Percentiles rank a stretch among this genome's conserved stretches.
These are phyloP conservation scores for Xylaria cubensis DNA, from an alignment of 495 filamentous ascomycete species.

Conservation along the genomic window DNA sequence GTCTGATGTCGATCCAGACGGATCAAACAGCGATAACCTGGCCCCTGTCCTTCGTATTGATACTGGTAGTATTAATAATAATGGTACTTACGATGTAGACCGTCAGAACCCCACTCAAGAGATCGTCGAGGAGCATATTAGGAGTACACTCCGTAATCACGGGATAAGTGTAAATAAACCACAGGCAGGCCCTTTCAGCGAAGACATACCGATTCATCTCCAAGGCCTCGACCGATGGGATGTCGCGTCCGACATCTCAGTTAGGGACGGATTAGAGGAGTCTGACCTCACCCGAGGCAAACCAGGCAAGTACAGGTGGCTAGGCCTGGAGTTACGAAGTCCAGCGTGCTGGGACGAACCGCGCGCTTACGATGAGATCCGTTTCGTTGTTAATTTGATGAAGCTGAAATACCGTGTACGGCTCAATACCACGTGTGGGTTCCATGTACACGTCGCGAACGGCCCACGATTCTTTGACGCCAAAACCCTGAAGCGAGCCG, in stretches of 20 bases:
- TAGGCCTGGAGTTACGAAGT: constrained; percentile 30
- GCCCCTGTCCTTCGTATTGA: constrained; percentile 34
- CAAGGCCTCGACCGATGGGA: constrained; percentile 24
- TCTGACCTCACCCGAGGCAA: neutral
- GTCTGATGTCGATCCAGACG: constrained; percentile 24
- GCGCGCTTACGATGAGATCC: constrained; percentile 29
- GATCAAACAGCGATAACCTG: constrained; percentile 21
- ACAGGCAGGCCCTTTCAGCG: neutral
- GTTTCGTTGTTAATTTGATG: constrained; percentile 35
- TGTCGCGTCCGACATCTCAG: constrained; percentile 4
- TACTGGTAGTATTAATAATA: too few species aligned
- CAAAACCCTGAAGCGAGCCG: constrained; percentile 40
- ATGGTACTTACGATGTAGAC: too few species aligned
- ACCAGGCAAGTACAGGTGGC: constrained; percentile 27
- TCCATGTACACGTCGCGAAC: constrained; percentile 51
- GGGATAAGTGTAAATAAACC: constrained; percentile 26
- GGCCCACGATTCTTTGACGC: constrained; percentile 35
- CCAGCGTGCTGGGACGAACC: constrained; percentile 31
- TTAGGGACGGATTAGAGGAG: neutral
- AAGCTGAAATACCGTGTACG: constrained; percentile 37
- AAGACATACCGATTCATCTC: neutral
- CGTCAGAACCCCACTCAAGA: too few species aligned
- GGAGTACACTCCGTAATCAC: constrained; percentile 25
- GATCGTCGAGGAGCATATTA: constrained; percentile 17
- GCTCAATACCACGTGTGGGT: constrained; percentile 41